Percentiles rank a stretch among this genome's conserved stretches.
Conservation (phyloP, 805 yeast genomes). For the Hanseniaspora singularis region DNA sequence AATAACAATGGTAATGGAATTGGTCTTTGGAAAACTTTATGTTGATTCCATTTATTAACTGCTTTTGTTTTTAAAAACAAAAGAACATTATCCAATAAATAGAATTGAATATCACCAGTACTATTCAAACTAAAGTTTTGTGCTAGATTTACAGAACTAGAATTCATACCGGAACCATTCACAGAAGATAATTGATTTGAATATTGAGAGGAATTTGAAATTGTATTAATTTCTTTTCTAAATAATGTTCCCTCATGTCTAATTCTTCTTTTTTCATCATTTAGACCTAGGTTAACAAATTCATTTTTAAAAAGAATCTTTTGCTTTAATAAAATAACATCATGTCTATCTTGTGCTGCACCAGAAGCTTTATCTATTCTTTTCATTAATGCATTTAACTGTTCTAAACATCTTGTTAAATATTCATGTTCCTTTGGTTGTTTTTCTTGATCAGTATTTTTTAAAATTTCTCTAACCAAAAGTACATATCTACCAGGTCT, state of each 20-base stretch:
- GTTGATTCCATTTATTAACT: constrained; percentile 80
- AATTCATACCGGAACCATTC: constrained; percentile 15
- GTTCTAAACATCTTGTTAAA: constrained; percentile 59
- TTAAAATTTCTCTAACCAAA: constrained; percentile 66
- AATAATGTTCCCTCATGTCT: constrained; percentile 31
- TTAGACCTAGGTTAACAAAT: constrained; percentile 70
- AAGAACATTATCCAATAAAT: constrained; percentile 77
- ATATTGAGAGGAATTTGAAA: not conserved
- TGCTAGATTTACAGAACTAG: constrained; percentile 21
- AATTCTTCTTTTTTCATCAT: constrained; percentile 68
- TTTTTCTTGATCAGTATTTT: constrained; percentile 69
- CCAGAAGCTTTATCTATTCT: constrained; percentile 77
- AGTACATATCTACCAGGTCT: constrained; percentile 91
- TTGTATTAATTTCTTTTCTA: constrained; percentile 23
- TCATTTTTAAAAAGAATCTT: constrained; percentile 74
- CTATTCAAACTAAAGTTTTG: constrained; percentile 9
- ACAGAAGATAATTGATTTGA: not conserved
- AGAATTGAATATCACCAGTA: constrained; percentile 66
- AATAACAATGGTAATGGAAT: constrained; percentile 68
- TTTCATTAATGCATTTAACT: constrained; percentile 60
- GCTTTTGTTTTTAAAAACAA: constrained; percentile 75
- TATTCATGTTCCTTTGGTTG: constrained; percentile 36
- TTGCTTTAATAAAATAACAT: constrained; percentile 75
- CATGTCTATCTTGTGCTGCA: constrained; percentile 83
- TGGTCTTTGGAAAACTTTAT: constrained; percentile 81